Percentiles rank a stretch among this genome's conserved stretches.
These are phyloP conservation scores for Silene noctiflora DNA, from an alignment of 179 eudicot species.

Conservation along the genomic window DNA sequence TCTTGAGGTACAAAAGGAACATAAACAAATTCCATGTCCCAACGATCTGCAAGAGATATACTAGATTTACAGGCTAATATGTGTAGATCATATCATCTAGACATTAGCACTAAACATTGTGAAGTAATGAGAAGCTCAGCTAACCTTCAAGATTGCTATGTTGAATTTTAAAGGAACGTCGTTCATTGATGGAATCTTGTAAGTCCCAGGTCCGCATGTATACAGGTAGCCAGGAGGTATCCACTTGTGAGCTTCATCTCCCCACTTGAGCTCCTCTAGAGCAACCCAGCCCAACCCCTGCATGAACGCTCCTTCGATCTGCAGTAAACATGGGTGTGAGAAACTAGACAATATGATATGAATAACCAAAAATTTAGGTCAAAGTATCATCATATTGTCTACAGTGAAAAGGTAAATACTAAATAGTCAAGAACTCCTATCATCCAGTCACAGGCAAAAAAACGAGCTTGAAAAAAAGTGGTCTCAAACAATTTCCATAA, in stretches of 20 bases:
- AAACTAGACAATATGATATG: background rate
- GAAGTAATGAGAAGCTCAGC: background rate
- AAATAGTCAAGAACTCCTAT: background rate
- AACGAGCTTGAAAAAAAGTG: background rate
- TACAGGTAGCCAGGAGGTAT: slow-evolving; percentile 69
- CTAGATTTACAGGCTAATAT: background rate
- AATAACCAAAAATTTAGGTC: too few species aligned
- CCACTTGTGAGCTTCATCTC: slow-evolving; percentile 93
- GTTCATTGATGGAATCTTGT: slow-evolving; percentile 86
- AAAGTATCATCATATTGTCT: background rate
- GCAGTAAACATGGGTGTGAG: slow-evolving; percentile 26
- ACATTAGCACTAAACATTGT: background rate
- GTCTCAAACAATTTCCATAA: background rate
- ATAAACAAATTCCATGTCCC: too few species aligned
- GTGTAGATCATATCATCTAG: background rate
- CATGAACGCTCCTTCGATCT: slow-evolving; percentile 97
- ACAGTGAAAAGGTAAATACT: too few species aligned
- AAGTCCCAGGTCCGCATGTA: slow-evolving; percentile 88
- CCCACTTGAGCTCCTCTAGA: slow-evolving; percentile 98
- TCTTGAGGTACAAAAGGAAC: too few species aligned
- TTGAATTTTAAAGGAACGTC: slow-evolving; percentile 81
- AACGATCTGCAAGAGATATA: too few species aligned
- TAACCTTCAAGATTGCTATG: slow-evolving; percentile 88
- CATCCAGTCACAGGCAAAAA: background rate
- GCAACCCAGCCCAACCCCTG: slow-evolving; percentile 99